Evolutionary conservation across 345 rosid genomes (phyloP), one percentile per base, ranked within the genome.

Genomic region (Turnera subulata): DNA sequence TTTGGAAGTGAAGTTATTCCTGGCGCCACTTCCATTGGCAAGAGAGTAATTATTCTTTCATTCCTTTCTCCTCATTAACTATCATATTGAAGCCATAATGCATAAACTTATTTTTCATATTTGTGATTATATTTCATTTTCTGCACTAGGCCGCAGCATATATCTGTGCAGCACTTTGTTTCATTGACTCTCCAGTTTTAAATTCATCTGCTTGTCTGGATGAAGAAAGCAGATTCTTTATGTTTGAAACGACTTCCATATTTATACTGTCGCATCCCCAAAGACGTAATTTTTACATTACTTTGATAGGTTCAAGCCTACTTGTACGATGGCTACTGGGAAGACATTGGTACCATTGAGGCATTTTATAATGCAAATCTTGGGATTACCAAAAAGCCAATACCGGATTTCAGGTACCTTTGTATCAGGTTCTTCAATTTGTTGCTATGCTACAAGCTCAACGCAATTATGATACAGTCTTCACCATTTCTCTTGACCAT

Each of bases 1-100:
- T 92, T 92, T 16, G 98, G 96, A 50, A 92, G 98, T 72, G 98
- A 92, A 82, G 91, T 92, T 49, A 92, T 92, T 70, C 98, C 98
- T 7, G 96, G 98, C 56, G 98, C 98, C 43, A 92, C 98, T 59
- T 80, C 90, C 15, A 61, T 88, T 42, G 98, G 98, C 33, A 35
- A 81, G 82, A 86, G 98, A 66, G 98, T 91, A 78, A 53, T 87
- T 63, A 29, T 49, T 6, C 17, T 16, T 53, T 46, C 45, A 13
- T 43, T 47, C 12, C 6, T n/a, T n/a, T 29, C 35, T 29, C 35
- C 5, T 29, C 8, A 29, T 29, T 3, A 4, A 29, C 35, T 29
- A 29, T 29, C 35, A 29, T 29, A 8, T 29, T 21, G 29, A 51
- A 52, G n/a, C 15, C 33, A 29, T 43, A 11, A 45, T 42, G 1